Conservation (phyloP, 371 early-diverging fungal species). For the Batkoa obscura region DNA sequence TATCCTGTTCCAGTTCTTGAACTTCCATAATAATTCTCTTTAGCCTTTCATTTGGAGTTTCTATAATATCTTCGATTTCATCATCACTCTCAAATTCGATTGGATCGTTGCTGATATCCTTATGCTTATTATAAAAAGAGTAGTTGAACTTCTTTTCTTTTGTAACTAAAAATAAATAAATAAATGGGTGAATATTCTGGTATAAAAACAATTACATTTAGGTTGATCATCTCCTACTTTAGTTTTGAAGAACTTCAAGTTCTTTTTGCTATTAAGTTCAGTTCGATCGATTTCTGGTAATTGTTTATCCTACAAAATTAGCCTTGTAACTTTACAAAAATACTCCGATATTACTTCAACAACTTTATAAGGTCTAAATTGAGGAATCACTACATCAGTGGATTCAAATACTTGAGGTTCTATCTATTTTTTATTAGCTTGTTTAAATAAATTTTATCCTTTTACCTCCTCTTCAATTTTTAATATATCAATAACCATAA, state of each 20-base stretch:
- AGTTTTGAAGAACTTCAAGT: not conserved
- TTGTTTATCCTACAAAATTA: not conserved
- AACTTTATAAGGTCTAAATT: not conserved
- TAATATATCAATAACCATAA: too few relatives aligned
- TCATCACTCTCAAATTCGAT: not conserved
- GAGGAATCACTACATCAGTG: not conserved
- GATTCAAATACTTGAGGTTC: conserved; percentile 4
- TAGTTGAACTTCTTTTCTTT: too few relatives aligned
- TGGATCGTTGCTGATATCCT: not conserved
- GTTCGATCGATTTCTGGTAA: not conserved
- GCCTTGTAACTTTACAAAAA: not conserved
- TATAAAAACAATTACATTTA: not conserved
- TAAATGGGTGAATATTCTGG: too few relatives aligned
- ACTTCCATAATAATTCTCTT: not conserved
- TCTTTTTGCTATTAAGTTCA: not conserved
- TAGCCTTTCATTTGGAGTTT: not conserved
- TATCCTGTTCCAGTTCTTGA: not conserved
- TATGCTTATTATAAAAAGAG: too few relatives aligned
- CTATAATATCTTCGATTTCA: not conserved
- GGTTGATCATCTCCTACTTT: not conserved
- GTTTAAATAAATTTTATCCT: too few relatives aligned
- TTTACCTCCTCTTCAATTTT: too few relatives aligned
- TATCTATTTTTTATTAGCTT: too few relatives aligned
- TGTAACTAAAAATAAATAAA: too few relatives aligned
- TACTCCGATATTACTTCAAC: not conserved